A percentile compares a stretch with the other conserved stretches of the same genome.
phyloP scores from a whole-genome alignment of 169 alveolate species.

The Plasmodium relictum region DNA sequence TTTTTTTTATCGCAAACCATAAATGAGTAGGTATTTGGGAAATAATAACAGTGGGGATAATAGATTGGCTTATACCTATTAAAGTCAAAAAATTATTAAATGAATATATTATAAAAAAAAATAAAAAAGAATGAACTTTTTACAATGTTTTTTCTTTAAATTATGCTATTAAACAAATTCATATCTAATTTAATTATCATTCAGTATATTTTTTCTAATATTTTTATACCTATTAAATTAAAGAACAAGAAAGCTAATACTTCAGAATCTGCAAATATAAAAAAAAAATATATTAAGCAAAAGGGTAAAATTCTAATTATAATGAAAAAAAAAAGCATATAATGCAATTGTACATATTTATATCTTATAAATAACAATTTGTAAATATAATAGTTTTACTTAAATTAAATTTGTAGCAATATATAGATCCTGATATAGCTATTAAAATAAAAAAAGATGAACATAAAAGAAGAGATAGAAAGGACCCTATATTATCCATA shows the following conservation, averaged over 20 bases:
- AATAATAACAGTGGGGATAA: constrained; percentile 74
- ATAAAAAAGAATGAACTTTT: neutral
- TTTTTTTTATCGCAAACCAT: constrained; percentile 23
- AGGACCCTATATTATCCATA: constrained; percentile 66
- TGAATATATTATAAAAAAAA: neutral
- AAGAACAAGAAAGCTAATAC: constrained; percentile 63
- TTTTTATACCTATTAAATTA: constrained; percentile 54
- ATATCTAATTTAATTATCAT: neutral
- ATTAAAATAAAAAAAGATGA: constrained; percentile 59
- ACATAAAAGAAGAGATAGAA: constrained; percentile 60
- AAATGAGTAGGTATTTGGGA: constrained; percentile 76
- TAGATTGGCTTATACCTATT: constrained; percentile 72
- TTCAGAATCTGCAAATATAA: constrained; percentile 44
- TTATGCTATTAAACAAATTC: neutral
- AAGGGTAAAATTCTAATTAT: neutral
- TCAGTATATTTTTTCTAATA: too few relatives aligned
- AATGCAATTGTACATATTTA: too few relatives aligned
- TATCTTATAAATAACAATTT: neutral
- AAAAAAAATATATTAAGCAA: neutral
- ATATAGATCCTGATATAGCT: constrained; percentile 71
- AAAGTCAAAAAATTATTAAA: constrained; percentile 14
- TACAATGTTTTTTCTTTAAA: neutral
- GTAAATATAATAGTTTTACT: neutral
- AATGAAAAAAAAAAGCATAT: neutral
- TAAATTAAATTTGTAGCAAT: constrained; percentile 47